Evolutionary conservation across 2,329 filamentous ascomycete species (phyloP), one percentile per base, ranked within the genome.

Genomic region (Calonectria naviculata): DNA sequence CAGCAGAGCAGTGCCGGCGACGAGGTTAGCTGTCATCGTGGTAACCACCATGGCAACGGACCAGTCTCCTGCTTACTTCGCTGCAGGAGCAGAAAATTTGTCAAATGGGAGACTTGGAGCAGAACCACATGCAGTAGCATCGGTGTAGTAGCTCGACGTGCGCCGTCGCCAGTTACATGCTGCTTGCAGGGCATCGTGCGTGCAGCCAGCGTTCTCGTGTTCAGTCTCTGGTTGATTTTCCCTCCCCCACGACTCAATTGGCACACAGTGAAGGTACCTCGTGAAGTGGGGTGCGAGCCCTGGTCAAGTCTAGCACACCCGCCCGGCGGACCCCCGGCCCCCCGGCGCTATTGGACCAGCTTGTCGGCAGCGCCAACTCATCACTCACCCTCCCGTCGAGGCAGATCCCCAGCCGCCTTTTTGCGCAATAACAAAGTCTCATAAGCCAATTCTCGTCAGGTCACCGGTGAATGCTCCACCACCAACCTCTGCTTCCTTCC

Each of bases 311-410:
- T 78, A 74, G 72, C 73, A 73, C 75, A 71, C 54, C 73, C 71
- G 71, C 68, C 38, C 46, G 47, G 72, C 67, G 66, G 71, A 75
- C 78, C 80, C 80, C 76, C 74, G 74, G 79, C 74, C 61, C 54
- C 68, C 75, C 67, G 71, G 75, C 76, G 72, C 77, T 73, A 84
- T 84, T 83, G 82, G 82, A 72, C 76, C 75, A 80, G 75, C 74
- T 75, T 75, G 73, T 78, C 81, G 77, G 81, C 81, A 83, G 65
- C 82, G 82, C 82, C 82, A 84, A 75, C 82, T 80, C 82, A 84
- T 83, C 82, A 83, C 66, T 67, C 52, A 49, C 72, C 68, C 73
- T 68, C 66, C 65, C 36, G 21, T 49, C 42, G 29, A 68, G 44
- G 67, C 38, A 70, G 42, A 67, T 66, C 69, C 69, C 69, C 69